Evolutionary conservation across 257 asterid genomes (phyloP).

Genomic region (Petunia secreta): DNA sequence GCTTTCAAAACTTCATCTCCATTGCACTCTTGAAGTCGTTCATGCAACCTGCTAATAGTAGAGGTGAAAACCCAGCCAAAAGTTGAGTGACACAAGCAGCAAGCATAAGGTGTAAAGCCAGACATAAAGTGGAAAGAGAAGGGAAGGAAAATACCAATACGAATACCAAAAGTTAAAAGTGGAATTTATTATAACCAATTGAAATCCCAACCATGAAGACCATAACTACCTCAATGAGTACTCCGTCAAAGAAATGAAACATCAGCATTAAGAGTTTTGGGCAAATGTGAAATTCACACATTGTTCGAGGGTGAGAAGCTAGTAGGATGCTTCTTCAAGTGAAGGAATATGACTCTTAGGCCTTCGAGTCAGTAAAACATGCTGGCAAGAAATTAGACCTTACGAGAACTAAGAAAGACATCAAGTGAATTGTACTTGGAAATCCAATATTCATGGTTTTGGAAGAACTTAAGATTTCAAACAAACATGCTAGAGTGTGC

Average conservation of each 20-base stretch:
- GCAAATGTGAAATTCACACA: background rate
- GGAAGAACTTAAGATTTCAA: background rate
- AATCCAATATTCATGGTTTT: background rate
- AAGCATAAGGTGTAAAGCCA: background rate
- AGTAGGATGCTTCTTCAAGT: constrained; percentile 12
- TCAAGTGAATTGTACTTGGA: background rate
- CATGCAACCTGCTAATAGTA: constrained; percentile 69
- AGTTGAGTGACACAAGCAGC: background rate
- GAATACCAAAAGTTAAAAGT: constrained; percentile 7
- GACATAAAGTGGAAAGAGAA: background rate
- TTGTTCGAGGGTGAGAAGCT: background rate
- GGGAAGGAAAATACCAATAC: background rate
- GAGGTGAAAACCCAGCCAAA: constrained; percentile 30
- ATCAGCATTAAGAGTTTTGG: constrained; percentile 4
- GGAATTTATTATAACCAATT: background rate
- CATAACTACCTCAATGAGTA: background rate
- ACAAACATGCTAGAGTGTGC: background rate
- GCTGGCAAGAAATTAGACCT: background rate
- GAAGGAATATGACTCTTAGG: background rate
- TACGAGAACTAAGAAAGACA: background rate
- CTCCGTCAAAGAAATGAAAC: background rate
- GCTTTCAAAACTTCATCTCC: constrained; percentile 96
- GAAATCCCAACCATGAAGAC: constrained; percentile 15
- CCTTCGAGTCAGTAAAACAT: background rate
- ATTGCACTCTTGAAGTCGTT: constrained; percentile 92